Percentiles rank a stretch among this genome's conserved stretches.
These are phyloP conservation scores for Rhizomucor pusillus DNA, from an alignment of 371 early-diverging fungal species.

Conservation along the genomic window DNA sequence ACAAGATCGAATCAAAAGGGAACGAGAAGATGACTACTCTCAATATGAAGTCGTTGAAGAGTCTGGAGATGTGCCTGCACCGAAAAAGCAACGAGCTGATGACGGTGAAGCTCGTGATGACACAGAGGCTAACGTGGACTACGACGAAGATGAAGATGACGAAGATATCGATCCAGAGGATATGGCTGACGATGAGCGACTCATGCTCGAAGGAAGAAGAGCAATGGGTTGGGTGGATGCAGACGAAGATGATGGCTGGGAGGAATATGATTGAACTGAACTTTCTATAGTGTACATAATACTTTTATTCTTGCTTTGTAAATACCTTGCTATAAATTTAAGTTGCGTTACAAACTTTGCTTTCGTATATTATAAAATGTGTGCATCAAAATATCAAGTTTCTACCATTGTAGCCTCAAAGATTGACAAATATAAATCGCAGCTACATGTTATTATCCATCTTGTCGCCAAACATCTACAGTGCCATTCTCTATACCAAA, in stretches of 20 bases:
- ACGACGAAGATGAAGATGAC: constrained; percentile 48
- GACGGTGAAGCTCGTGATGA: constrained; percentile 12
- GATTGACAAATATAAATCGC: too few species aligned
- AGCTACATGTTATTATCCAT: background rate
- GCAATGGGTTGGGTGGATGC: constrained; percentile 33
- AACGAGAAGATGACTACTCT: constrained; percentile 20
- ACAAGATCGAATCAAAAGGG: constrained; percentile 24
- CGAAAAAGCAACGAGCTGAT: constrained; percentile 15
- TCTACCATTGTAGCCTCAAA: too few species aligned
- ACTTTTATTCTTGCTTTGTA: too few species aligned
- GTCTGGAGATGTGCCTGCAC: constrained; percentile 28
- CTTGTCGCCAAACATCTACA: background rate
- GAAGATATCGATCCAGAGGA: constrained; percentile 43
- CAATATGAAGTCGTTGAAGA: constrained; percentile 48
- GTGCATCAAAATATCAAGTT: too few species aligned
- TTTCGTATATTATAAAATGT: too few species aligned
- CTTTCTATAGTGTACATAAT: too few species aligned
- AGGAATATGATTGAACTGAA: constrained; percentile 7
- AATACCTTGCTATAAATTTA: too few species aligned
- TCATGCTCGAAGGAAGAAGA: constrained; percentile 28
- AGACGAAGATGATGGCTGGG: constrained; percentile 22
- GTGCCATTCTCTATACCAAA: constrained; percentile 55
- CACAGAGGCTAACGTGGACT: constrained; percentile 29
- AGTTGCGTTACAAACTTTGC: too few species aligned
- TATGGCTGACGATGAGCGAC: constrained; percentile 43